Base-by-base conservation (phyloP, 495 filamentous ascomycete species). In the Lophiostoma macrostomum region DNA sequence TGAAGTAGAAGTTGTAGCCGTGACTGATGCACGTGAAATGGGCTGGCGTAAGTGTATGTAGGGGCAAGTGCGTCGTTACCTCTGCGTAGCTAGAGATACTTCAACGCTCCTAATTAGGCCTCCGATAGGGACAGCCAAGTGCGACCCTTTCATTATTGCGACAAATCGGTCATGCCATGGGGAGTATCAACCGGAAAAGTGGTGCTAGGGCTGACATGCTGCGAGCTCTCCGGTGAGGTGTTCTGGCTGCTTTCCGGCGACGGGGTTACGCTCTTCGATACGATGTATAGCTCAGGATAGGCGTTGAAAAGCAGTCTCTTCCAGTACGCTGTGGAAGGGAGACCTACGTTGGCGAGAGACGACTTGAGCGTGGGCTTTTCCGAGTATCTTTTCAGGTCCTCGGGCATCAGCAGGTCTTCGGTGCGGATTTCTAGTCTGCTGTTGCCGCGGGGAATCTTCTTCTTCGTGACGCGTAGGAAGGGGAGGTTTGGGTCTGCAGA, bases 211-310 rank as follows among this genome's bases (percentile, higher is more conserved):
- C 52, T 53, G 5, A 65, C 62, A 23, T 65, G 55, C 50, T 61
- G 58, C 44, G 62, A 65, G 27, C 47, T 50, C 50, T 61, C 58
- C 4, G 62, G 57, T 3, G 63, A 62, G 46, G 28, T 65, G 41
- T 44, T 54, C 3, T 60, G 51, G 3, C 59, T 61, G 40, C 45
- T 64, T 35, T 58, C 45, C 2, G 69, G 69, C 40, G 41, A 53
- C 8, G 50, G 34, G 6, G 43, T 41, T 20, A 54, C 36, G 8
- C 48, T 49, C 5, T 39, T 16, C 4, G 59, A 64, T 7, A 72
- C 59, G 50, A 72, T 71, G 47, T 65, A 72, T 4, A 72, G 60
- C 12, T 71, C 64, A 1, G 64, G 57, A 43, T 58, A 72, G 14
- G 63, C 55, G 51, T 67, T 63, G 25, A 66, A 64, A 0, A 70